Evolutionary conservation across 1,284 basidiomycete genomes (phyloP), one percentile per base, ranked within the genome.

Genomic region (Pseudozyma tsukubaensis): DNA sequence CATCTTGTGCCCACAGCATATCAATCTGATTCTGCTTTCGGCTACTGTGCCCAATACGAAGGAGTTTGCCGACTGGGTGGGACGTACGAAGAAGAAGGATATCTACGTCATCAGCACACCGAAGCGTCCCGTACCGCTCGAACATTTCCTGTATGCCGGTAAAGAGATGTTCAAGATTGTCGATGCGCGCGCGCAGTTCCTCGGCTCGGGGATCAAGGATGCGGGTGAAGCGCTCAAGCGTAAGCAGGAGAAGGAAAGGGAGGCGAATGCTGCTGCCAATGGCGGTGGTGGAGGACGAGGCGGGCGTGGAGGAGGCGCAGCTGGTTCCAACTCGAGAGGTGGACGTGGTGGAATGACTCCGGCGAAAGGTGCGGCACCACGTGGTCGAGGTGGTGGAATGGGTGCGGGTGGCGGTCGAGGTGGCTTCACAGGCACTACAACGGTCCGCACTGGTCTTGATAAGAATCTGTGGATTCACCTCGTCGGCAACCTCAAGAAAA

Each of bases 21-120:
- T 83, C 67, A 84, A 77, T 58, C 63, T 83, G 7, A 83, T 99
- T 62, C 87, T 99, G 35, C 88, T 99, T 14, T 98, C 96, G 3
- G 97, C 97, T 0, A 99, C 97, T 0, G 97, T 99, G 0, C 96
- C 97, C 3, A 99, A 99, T 83, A 94, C 95, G 2, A 94, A 92
- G 80, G 97, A 99, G 83, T 99, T 99, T 83, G 97, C 97, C 1
- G 95, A 96, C 80, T 99, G 97, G 97, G 96, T 99, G 64, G 97
- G 97, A 3, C 92, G 97, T 11, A 99, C 97, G 1, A 99, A 99
- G 87, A 97, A 94, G 88, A 99, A 98, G 86, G 94, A 99, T 79
- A 97, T 99, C 63, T 99, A 98, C 85, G 97, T 99, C 56, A 98
- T 99, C 76, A 97, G 93, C 21, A 99, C 97, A 0, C 90, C 92